Percentiles rank a stretch among this genome's conserved stretches.
These are phyloP conservation scores for Dalbergia oliveri DNA, from an alignment of 306 rosid genomes.

Conservation along the genomic window DNA sequence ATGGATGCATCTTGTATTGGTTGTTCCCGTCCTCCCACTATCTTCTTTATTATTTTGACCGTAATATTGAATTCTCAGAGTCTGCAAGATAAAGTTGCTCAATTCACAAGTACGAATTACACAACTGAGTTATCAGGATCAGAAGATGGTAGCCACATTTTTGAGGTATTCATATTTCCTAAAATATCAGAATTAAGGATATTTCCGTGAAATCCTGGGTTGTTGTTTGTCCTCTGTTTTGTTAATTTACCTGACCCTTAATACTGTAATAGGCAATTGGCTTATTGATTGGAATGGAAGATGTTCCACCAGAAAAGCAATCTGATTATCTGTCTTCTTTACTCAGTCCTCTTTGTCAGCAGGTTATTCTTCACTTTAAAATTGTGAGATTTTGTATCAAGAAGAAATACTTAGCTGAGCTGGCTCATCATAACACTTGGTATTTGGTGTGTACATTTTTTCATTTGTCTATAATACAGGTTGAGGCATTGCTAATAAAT, in stretches of 20 bases:
- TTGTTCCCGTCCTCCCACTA: slow-evolving; percentile 8
- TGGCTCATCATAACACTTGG: slow-evolving; percentile 8
- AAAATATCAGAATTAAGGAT: slow-evolving; percentile 17
- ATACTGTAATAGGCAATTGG: slow-evolving; percentile 81
- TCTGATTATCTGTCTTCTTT: slow-evolving; percentile 91
- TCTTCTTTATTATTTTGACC: slow-evolving; percentile 22
- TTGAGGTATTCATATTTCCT: slow-evolving; percentile 69
- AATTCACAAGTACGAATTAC: slow-evolving; percentile 71
- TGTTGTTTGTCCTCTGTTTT: slow-evolving; percentile 41
- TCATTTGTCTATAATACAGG: slow-evolving; percentile 58
- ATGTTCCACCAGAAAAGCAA: slow-evolving; percentile 81
- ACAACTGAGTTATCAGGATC: slow-evolving; percentile 65
- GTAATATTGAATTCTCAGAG: slow-evolving; percentile 61
- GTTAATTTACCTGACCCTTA: slow-evolving; percentile 37
- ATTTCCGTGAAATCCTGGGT: slow-evolving; percentile 35
- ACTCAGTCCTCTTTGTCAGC: slow-evolving; percentile 91
- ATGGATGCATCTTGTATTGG: slow-evolving; percentile 41
- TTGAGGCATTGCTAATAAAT: slow-evolving; percentile 74
- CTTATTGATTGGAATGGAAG: slow-evolving; percentile 92
- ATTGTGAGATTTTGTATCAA: slow-evolving; percentile 8
- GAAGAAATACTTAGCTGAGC: background rate
- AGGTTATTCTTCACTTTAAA: slow-evolving; percentile 62
- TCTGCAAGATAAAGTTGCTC: slow-evolving; percentile 77
- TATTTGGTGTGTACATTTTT: slow-evolving; percentile 38
- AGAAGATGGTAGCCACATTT: slow-evolving; percentile 98